Evolutionary conservation across 129 eudicot species (phyloP).

Genomic region (Flaveria trinervia): DNA sequence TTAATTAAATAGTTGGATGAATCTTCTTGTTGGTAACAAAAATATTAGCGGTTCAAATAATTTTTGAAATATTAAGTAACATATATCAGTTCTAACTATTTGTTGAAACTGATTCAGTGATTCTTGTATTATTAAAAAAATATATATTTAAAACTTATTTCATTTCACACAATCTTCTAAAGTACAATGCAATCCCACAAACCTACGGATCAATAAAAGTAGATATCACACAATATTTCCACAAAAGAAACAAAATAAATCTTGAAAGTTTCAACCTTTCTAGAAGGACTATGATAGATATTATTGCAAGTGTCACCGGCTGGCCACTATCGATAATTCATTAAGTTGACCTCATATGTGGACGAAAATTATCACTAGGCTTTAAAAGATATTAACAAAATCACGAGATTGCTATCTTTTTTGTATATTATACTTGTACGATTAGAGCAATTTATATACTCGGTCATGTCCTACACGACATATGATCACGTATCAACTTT

Average conservation of each 20-base stretch:
- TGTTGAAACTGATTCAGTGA: neutral
- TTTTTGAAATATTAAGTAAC: neutral
- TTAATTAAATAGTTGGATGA: neutral
- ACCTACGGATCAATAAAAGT: neutral
- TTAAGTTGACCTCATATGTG: neutral
- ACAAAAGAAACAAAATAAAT: constrained; percentile 5
- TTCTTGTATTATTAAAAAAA: neutral
- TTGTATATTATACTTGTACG: neutral
- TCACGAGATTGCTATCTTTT: neutral
- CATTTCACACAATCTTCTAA: neutral
- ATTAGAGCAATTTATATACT: too few species aligned
- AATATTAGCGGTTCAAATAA: neutral
- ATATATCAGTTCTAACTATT: neutral
- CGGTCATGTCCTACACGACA: too few species aligned
- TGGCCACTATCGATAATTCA: neutral
- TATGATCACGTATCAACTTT: too few species aligned
- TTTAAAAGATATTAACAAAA: neutral
- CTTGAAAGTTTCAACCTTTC: neutral
- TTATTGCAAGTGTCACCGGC: constrained; percentile 3
- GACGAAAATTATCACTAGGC: neutral
- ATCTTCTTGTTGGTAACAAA: neutral
- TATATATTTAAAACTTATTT: neutral
- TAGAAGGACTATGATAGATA: neutral
- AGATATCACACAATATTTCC: constrained; percentile 3
- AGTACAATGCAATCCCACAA: neutral